Conservation (phyloP, 2,329 filamentous ascomycete species). For the Aureobasidium uvarum region DNA sequence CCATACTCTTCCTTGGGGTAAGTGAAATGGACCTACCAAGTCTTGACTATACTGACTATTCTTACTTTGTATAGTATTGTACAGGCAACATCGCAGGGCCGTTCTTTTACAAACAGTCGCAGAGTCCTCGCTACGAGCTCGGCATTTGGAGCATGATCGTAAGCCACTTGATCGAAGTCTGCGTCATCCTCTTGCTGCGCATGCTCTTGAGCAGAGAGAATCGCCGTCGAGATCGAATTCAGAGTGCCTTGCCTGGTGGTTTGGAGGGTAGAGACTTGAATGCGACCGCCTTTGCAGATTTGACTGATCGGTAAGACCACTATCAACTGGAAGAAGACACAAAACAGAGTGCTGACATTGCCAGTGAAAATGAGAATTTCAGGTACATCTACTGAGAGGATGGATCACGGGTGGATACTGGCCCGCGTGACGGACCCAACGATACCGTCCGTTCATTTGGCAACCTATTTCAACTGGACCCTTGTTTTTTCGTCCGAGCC, state of each 20-base stretch:
- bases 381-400: constrained; percentile 36
- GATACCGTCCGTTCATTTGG: constrained; percentile 10
- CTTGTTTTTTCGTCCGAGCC: constrained; percentile 11
- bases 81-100: constrained; percentile 62
- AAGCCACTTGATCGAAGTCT: constrained; percentile 53
- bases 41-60: not conserved
- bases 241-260: constrained; percentile 48
- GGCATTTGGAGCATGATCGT: constrained; percentile 60
- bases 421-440: not conserved
- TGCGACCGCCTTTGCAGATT: constrained; percentile 53
- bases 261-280: constrained; percentile 50
- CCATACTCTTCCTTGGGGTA: constrained; percentile 56
- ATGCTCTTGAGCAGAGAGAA: constrained; percentile 47
- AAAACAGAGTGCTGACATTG: not conserved
- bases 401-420: not conserved
- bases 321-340: not conserved
- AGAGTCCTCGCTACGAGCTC: constrained; percentile 52
- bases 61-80: constrained; percentile 44
- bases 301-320: constrained; percentile 48
- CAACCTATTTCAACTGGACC: not conserved
- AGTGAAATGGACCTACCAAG: constrained; percentile 21
- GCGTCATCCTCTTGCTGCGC: constrained; percentile 48
- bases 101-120: constrained; percentile 60
- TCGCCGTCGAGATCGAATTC: constrained; percentile 49
- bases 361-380: constrained; percentile 49